Conservation (phyloP, 1,284 basidiomycete genomes). For the Boletus semigastroideus region DNA sequence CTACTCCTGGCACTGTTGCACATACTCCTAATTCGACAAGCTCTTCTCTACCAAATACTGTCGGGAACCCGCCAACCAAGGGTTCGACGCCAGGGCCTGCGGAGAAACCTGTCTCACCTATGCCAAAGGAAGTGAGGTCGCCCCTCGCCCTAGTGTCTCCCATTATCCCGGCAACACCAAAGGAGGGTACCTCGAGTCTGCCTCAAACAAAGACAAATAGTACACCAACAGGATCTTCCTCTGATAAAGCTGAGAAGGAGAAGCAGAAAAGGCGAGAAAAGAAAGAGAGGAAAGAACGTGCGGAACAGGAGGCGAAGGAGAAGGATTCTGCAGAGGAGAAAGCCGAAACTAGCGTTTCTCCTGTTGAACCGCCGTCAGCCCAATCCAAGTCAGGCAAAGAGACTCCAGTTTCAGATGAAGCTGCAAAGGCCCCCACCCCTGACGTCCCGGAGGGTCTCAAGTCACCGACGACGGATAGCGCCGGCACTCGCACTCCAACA, state of each 20-base stretch:
- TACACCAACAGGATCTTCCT: slow-evolving; percentile 33
- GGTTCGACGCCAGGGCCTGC: slow-evolving; percentile 37
- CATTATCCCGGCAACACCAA: slow-evolving; percentile 33
- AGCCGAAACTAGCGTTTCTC: slow-evolving; percentile 24
- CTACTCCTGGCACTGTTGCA: slow-evolving; percentile 45
- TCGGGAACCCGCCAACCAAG: slow-evolving; percentile 37
- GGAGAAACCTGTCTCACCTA: slow-evolving; percentile 42
- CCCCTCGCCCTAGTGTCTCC: slow-evolving; percentile 26
- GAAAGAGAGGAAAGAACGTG: slow-evolving; percentile 54
- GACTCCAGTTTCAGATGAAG: slow-evolving; percentile 37
- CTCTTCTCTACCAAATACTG: slow-evolving; percentile 36
- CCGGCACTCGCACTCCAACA: slow-evolving; percentile 67
- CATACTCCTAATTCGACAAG: slow-evolving; percentile 43
- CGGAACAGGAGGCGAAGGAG: slow-evolving; percentile 35
- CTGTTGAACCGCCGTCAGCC: slow-evolving; percentile 19
- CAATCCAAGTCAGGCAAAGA: slow-evolving; percentile 42
- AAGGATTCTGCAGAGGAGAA: slow-evolving; percentile 38
- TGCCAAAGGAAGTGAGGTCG: slow-evolving; percentile 34
- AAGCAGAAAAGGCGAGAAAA: slow-evolving; percentile 57
- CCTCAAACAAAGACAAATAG: slow-evolving; percentile 40
- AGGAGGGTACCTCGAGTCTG: slow-evolving; percentile 30
- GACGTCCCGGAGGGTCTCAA: slow-evolving; percentile 41
- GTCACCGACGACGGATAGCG: slow-evolving; percentile 56
- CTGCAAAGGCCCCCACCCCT: slow-evolving; percentile 25
- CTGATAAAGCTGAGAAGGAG: slow-evolving; percentile 48